Percentiles rank a stretch among this genome's conserved stretches.
Evolutionary conservation across 2,329 filamentous ascomycete species (phyloP).

Genomic region (Pezicula neosporulosa): DNA sequence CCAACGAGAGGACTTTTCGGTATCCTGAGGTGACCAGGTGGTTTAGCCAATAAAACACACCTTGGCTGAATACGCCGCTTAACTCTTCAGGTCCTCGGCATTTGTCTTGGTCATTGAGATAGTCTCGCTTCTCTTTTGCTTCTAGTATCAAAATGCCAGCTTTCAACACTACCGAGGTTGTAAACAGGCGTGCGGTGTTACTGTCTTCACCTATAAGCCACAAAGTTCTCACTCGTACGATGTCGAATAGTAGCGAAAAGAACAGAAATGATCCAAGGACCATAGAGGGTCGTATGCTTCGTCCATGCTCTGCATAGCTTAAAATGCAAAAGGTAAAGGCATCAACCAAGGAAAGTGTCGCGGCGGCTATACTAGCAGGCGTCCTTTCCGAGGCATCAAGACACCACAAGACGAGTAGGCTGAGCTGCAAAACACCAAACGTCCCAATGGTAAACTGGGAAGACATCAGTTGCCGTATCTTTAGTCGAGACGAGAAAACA

Average conservation of each 20-base stretch:
- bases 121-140: background rate
- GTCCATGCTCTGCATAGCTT: conserved; percentile 1
- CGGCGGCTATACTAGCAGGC: background rate
- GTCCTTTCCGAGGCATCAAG: background rate
- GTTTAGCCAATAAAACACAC: conserved; percentile 1
- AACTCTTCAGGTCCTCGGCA: background rate
- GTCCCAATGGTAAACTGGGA: background rate
- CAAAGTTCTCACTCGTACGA: conserved; percentile 3
- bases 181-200: background rate
- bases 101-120: background rate
- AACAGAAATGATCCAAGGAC: conserved; percentile 6
- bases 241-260: conserved; percentile 6
- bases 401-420: background rate
- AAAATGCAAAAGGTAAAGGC: conserved; percentile 1
- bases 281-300: conserved; percentile 3
- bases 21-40: background rate
- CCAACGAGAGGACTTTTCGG: background rate
- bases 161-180: background rate
- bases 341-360: background rate
- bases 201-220: conserved; percentile 1
- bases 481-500: background rate
- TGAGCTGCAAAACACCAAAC: background rate
- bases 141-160: background rate
- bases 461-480: background rate
- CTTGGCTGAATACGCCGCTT: background rate